A percentile compares a stretch with the other conserved stretches of the same genome.
phyloP scores from a whole-genome alignment of 1,284 basidiomycete genomes.

The Cystobasidium slooffiae region DNA sequence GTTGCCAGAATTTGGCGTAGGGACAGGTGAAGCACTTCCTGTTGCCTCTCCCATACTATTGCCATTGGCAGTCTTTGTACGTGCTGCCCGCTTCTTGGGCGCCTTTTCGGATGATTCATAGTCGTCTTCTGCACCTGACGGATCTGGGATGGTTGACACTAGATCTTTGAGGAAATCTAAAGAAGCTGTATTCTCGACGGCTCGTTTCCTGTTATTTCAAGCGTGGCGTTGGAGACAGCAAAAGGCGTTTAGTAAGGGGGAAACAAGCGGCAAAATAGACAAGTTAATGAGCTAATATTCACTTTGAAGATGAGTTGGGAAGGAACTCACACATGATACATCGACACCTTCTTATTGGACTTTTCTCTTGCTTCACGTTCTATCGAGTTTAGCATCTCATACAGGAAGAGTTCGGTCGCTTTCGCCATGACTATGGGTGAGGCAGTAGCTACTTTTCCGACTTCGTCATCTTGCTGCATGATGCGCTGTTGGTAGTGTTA shows the following conservation, averaged over 20 bases:
- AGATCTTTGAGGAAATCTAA: conserved; percentile 96
- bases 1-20: neutral
- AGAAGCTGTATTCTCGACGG: conserved; percentile 83
- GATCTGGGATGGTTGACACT: conserved; percentile 86
- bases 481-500: conserved; percentile 56
- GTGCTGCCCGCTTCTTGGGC: conserved; percentile 53
- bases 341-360: conserved; percentile 87
- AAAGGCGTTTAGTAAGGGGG: too few species aligned
- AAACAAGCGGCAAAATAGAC: neutral
- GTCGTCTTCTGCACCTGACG: conserved; percentile 60
- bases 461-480: conserved; percentile 99
- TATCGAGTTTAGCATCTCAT: conserved; percentile 80
- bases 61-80: conserved; percentile 55
- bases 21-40: conserved; percentile 50
- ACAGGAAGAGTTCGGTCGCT: conserved; percentile 91
- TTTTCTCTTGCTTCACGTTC: conserved; percentile 78
- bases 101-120: conserved; percentile 64
- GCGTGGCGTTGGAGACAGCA: neutral
- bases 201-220: conserved; percentile 74
- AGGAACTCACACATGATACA: conserved; percentile 84
- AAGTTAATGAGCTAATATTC: too few species aligned
- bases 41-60: conserved; percentile 53
- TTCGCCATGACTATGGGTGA: conserved; percentile 95
- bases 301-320: neutral
- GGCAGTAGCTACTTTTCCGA: conserved; percentile 96